These are phyloP conservation scores for Phytophthora chlamydospora DNA, from an alignment of 352 stramenopile species.

Conservation along the genomic window DNA sequence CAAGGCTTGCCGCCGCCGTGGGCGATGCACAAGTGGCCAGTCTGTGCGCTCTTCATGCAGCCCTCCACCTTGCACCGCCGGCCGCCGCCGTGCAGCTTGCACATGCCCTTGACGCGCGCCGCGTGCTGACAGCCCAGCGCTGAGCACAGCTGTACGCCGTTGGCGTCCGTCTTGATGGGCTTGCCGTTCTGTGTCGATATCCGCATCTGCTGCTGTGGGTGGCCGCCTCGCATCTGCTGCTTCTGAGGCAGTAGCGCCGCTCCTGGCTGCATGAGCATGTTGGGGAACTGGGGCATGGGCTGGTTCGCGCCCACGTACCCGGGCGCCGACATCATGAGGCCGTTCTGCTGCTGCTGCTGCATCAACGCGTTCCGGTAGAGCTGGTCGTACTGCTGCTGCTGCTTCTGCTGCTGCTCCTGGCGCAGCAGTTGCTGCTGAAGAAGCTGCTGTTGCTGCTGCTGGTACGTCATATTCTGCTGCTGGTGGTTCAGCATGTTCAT, in stretches of 20 bases:
- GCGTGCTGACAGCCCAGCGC: conserved; percentile 81
- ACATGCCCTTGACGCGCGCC: conserved; percentile 85
- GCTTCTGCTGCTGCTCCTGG: conserved; percentile 61
- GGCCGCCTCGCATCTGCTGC: conserved; percentile 38
- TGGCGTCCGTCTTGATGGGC: conserved; percentile 55
- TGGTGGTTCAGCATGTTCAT: conserved; percentile 46
- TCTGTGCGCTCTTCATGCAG: conserved; percentile 90
- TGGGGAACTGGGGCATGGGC: conserved; percentile 52
- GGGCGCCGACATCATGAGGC: conserved; percentile 46
- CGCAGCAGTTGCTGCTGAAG: conserved; percentile 64
- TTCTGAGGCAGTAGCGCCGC: conserved; percentile 43
- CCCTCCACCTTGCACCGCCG: conserved; percentile 86
- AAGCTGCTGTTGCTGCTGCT: conserved; percentile 47
- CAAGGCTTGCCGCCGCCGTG: conserved; percentile 87
- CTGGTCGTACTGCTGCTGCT: conserved; percentile 60
- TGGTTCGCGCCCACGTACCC: conserved; percentile 41
- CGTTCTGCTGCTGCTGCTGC: conserved; percentile 47
- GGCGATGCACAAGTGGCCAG: conserved; percentile 83
- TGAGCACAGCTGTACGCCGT: conserved; percentile 72
- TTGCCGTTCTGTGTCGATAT: conserved; percentile 64
- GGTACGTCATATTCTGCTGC: conserved; percentile 49
- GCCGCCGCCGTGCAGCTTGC: conserved; percentile 83
- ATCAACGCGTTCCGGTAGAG: conserved; percentile 66
- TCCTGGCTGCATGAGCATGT: conserved; percentile 72
- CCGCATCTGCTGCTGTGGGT: conserved; percentile 40